Percentiles rank a stretch among this genome's conserved stretches.
Conservation (phyloP, 2,329 filamentous ascomycete genomes). For the Fusarium acutatum region DNA sequence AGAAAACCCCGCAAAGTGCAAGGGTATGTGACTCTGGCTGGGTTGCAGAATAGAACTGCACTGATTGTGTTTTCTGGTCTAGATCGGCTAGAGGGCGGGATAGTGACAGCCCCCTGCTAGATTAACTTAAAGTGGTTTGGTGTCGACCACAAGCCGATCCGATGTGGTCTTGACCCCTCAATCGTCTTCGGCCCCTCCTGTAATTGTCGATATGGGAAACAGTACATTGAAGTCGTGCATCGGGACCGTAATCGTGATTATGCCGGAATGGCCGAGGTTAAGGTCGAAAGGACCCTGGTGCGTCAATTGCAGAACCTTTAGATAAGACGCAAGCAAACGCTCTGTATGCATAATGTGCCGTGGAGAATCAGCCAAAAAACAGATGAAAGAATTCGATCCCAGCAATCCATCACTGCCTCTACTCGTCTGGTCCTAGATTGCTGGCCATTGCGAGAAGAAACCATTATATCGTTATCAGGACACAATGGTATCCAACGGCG, state of each 20-base stretch:
- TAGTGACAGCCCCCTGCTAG: background rate
- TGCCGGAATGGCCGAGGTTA: background rate
- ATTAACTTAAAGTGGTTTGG: background rate
- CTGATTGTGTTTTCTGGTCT: background rate
- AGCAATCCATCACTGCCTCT: background rate
- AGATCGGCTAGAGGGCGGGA: background rate
- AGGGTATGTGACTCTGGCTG: background rate
- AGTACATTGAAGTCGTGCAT: background rate
- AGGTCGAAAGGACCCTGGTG: background rate
- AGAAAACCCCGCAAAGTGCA: background rate
- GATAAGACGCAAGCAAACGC: background rate
- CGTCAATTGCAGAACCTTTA: background rate
- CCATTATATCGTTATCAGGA: no score
- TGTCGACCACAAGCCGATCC: background rate
- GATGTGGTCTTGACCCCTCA: background rate
- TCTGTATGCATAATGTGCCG: background rate
- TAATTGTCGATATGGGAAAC: background rate
- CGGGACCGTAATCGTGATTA: background rate
- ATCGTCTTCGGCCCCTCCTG: background rate
- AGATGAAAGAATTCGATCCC: fast-evolving
- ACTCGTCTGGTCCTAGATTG: fast-evolving
- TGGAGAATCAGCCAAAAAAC: background rate
- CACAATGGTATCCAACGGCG: background rate
- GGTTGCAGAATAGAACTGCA: background rate
- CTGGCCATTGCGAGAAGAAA: fast-evolving